Evolutionary conservation across 257 asterid genomes (phyloP).

Genomic region (Solanum chiquidenum): DNA sequence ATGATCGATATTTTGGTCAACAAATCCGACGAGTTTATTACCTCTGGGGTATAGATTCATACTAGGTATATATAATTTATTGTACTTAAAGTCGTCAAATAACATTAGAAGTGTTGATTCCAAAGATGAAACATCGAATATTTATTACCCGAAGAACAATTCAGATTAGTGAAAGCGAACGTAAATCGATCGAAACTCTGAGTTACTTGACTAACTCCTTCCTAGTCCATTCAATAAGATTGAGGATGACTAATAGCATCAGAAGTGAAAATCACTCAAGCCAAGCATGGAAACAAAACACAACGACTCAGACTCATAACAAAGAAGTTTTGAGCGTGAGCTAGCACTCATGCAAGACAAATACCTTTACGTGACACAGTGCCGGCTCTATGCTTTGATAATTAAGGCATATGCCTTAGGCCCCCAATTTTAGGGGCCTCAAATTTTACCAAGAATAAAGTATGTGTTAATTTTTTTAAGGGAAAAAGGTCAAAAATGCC

Average conservation of each 20-base stretch:
- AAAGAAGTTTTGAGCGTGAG: not conserved
- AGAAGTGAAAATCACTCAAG: not conserved
- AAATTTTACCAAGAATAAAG: too few relatives aligned
- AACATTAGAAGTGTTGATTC: not conserved
- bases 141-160: not conserved
- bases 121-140: not conserved
- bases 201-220: not conserved
- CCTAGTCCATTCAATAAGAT: not conserved
- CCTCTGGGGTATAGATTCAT: too few relatives aligned
- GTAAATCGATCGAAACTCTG: not conserved
- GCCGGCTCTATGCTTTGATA: too few relatives aligned
- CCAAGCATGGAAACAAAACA: not conserved
- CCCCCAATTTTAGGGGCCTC: too few relatives aligned
- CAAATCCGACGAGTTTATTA: too few relatives aligned
- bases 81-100: not conserved
- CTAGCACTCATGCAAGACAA: not conserved
- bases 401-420: too few relatives aligned
- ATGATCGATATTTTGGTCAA: too few relatives aligned
- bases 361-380: not conserved
- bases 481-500: too few relatives aligned
- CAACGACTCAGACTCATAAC: not conserved
- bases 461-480: too few relatives aligned
- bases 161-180: fast-evolving
- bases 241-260: not conserved
- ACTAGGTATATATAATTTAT: too few relatives aligned